Evolutionary conservation across 2,329 filamentous ascomycete genomes (phyloP).

Genomic region (Grosmannia penicillata): DNA sequence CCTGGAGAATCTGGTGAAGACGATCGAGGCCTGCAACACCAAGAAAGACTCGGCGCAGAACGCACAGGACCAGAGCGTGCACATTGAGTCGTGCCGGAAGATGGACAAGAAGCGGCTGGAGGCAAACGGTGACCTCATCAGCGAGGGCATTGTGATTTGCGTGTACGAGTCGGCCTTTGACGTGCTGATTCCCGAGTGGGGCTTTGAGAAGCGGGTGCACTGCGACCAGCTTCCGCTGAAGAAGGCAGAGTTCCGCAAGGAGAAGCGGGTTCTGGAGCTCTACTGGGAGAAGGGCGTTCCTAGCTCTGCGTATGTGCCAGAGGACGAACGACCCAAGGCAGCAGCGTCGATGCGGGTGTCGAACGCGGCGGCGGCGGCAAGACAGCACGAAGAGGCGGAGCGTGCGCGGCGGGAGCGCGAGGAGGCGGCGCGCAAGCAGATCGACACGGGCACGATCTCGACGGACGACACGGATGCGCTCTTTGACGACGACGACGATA

Average conservation of each 20-base stretch:
- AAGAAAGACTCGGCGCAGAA: slow-evolving; percentile 98
- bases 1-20: slow-evolving; percentile 76
- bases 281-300: slow-evolving; percentile 99
- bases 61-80: slow-evolving; percentile 95
- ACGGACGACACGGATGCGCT: slow-evolving; percentile 89
- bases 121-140: slow-evolving; percentile 79
- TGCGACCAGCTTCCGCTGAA: slow-evolving; percentile 95
- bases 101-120: slow-evolving; percentile 90
- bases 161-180: slow-evolving; percentile 99
- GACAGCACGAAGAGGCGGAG: slow-evolving; percentile 69
- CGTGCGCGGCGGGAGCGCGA: slow-evolving; percentile 74
- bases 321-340: slow-evolving; percentile 88
- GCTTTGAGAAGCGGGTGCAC: slow-evolving; percentile 98
- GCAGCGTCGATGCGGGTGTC: slow-evolving; percentile 57
- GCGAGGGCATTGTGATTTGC: slow-evolving; percentile 88
- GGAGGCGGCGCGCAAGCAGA: slow-evolving; percentile 82
- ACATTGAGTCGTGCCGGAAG: slow-evolving; percentile 90
- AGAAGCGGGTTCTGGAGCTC: slow-evolving; percentile 82
- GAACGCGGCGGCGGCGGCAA: slow-evolving; percentile 61
- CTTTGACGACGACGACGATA: slow-evolving; percentile 86
- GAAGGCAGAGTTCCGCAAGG: slow-evolving; percentile 99
- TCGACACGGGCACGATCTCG: slow-evolving; percentile 86
- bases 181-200: slow-evolving; percentile 93
- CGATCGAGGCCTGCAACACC: slow-evolving; percentile 88
- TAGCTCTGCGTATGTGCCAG: slow-evolving; percentile 87